Percentiles rank a stretch among this genome's conserved stretches.
phyloP scores from a whole-genome alignment of 176 grass and related monocot genomes.

The Saccharum spontaneum region DNA sequence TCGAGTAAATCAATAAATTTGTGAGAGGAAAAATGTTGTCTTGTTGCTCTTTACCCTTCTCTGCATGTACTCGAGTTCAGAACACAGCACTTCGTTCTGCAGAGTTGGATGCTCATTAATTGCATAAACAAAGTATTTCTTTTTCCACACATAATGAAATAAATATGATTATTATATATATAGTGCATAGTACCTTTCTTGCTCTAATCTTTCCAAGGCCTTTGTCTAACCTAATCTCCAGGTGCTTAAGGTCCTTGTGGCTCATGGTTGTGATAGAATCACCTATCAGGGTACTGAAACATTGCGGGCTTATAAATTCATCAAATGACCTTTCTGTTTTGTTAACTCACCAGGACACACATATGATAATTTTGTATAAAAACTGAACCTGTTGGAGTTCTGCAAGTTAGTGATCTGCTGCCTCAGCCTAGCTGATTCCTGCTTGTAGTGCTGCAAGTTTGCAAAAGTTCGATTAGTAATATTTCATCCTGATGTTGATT shows the following conservation, averaged over 20 bases:
- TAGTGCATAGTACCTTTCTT: slow-evolving; percentile 57
- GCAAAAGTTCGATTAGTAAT: background rate
- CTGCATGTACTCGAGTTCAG: slow-evolving; percentile 57
- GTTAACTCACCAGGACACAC: background rate
- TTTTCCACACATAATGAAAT: background rate
- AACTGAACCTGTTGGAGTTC: slow-evolving; percentile 70
- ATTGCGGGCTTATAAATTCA: slow-evolving; percentile 8
- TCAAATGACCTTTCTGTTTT: background rate
- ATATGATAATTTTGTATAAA: slow-evolving; percentile 7
- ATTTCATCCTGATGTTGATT: background rate
- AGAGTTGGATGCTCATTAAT: slow-evolving; percentile 2
- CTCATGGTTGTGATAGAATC: slow-evolving; percentile 52
- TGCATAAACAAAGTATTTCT: background rate
- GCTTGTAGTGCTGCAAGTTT: slow-evolving; percentile 74
- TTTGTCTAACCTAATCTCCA: slow-evolving; percentile 74
- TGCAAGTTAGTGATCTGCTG: slow-evolving; percentile 61
- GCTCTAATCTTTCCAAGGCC: slow-evolving; percentile 79
- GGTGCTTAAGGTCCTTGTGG: slow-evolving; percentile 57
- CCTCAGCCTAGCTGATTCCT: slow-evolving; percentile 75
- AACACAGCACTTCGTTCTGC: slow-evolving; percentile 67
- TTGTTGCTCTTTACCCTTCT: slow-evolving; percentile 53
- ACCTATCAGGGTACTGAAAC: slow-evolving; percentile 58
- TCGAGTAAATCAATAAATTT: slow-evolving; percentile 5
- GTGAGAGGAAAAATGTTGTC: background rate
- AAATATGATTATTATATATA: background rate